Percentiles rank a stretch among this genome's conserved stretches.
Conservation (phyloP, 2,329 filamentous ascomycete species). For the Talaromyces sp. region DNA sequence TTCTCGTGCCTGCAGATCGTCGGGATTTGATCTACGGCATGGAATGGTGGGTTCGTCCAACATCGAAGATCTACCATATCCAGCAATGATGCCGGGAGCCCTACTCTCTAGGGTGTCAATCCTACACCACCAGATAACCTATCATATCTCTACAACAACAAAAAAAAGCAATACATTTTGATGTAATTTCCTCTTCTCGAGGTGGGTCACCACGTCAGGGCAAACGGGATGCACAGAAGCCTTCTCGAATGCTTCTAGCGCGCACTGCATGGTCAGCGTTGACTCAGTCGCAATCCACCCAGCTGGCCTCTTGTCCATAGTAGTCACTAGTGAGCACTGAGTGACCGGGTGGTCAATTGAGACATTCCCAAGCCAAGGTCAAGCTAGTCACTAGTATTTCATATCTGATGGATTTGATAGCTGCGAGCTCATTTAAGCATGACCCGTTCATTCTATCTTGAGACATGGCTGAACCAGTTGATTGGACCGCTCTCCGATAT, state of each 20-base stretch:
- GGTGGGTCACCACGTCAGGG: not conserved
- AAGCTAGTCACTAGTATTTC: not conserved
- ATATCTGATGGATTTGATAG: not conserved
- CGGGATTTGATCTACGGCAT: not conserved
- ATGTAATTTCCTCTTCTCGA: not conserved
- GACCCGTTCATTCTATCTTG: not conserved
- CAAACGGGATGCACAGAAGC: not conserved
- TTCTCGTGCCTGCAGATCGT: constrained; percentile 11
- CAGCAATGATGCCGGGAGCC: not conserved
- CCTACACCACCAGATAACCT: not conserved
- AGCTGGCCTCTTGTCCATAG: not conserved
- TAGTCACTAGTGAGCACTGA: not conserved
- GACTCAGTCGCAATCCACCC: not conserved
- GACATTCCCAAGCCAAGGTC: not conserved
- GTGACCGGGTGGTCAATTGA: not conserved
- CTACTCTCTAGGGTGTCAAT: not conserved
- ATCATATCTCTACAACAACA: not conserved
- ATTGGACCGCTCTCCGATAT: not conserved
- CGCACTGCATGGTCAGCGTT: not conserved
- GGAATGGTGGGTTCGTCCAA: not conserved
- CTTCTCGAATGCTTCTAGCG: constrained; percentile 1
- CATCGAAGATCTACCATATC: not conserved
- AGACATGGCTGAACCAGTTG: not conserved
- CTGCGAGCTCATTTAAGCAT: not conserved
- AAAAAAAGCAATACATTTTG: not conserved